Conservation (phyloP, 768 basidiomycete species). For the Gloeophyllum trabeum region DNA sequence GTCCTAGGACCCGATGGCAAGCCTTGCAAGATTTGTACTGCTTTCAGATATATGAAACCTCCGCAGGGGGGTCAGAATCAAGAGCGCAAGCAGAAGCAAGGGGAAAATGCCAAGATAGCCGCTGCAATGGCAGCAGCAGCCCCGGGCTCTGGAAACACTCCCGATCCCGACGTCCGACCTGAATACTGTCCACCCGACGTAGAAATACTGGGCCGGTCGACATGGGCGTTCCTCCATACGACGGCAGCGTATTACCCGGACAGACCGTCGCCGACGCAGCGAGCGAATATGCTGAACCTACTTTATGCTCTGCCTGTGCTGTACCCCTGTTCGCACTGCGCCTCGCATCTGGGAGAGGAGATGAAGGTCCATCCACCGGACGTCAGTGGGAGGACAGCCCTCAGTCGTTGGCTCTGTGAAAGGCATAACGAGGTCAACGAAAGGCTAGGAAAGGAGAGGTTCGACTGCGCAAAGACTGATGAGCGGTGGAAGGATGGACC, state of each 20-base stretch:
- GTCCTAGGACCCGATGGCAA: slow-evolving; percentile 90
- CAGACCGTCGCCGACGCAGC: slow-evolving; percentile 62
- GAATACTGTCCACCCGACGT: slow-evolving; percentile 83
- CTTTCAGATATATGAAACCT: slow-evolving; percentile 63
- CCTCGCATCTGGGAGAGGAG: slow-evolving; percentile 67
- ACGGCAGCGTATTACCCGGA: slow-evolving; percentile 94
- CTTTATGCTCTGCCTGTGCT: slow-evolving; percentile 68
- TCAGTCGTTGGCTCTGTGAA: slow-evolving; percentile 85
- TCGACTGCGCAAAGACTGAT: slow-evolving; percentile 75
- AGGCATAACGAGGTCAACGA: slow-evolving; percentile 90
- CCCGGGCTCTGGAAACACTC: slow-evolving; percentile 16
- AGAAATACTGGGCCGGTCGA: slow-evolving; percentile 81
- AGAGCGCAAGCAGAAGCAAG: background rate
- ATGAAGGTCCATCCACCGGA: slow-evolving; percentile 63
- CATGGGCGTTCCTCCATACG: slow-evolving; percentile 95
- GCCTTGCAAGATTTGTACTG: slow-evolving; percentile 87
- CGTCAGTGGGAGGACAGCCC: slow-evolving; percentile 52
- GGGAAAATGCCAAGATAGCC: slow-evolving; percentile 11
- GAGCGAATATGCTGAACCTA: slow-evolving; percentile 75
- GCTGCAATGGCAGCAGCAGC: slow-evolving; percentile 23
- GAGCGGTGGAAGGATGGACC: slow-evolving; percentile 93
- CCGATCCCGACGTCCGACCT: slow-evolving; percentile 29
- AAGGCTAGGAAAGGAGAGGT: slow-evolving; percentile 71
- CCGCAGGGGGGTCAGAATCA: background rate
- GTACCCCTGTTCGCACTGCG: slow-evolving; percentile 87